A percentile compares a stretch with the other conserved stretches of the same genome.
phyloP scores from a whole-genome alignment of 2,329 filamentous ascomycete genomes.

The Sclerotinia nivalis region DNA sequence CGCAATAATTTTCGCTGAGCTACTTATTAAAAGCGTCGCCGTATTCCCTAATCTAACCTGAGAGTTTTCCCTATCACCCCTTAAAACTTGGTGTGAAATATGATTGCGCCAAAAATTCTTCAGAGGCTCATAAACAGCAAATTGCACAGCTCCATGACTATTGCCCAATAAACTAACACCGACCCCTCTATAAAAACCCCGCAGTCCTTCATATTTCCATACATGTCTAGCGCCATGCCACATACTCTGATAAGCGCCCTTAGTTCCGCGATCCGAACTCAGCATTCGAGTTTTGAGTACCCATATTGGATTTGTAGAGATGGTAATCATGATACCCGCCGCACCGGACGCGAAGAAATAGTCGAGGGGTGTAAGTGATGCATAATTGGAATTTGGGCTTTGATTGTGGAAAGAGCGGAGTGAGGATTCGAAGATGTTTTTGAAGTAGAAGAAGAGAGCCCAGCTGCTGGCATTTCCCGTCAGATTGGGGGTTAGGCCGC shows the following conservation, averaged over 20 bases:
- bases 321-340: slow-evolving; percentile 71
- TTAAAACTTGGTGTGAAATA: slow-evolving; percentile 42
- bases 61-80: slow-evolving; percentile 33
- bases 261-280: slow-evolving; percentile 71
- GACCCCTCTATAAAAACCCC: slow-evolving; percentile 86
- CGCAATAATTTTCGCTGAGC: slow-evolving; percentile 80
- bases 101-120: slow-evolving; percentile 55
- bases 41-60: slow-evolving; percentile 35
- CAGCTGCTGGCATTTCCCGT: slow-evolving; percentile 88
- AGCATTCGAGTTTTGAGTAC: slow-evolving; percentile 98
- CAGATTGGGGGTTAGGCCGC: slow-evolving; percentile 86
- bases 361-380: slow-evolving; percentile 50
- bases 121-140: slow-evolving; percentile 84
- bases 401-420: slow-evolving; percentile 35
- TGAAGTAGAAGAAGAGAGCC: slow-evolving; percentile 88
- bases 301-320: slow-evolving; percentile 94
- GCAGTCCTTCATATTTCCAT: slow-evolving; percentile 67
- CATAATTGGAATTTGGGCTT: slow-evolving; percentile 17
- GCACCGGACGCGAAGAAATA: slow-evolving; percentile 78
- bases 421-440: slow-evolving; percentile 54
- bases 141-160: slow-evolving; percentile 90
- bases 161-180: slow-evolving; percentile 82
- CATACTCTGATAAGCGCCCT: slow-evolving; percentile 81
- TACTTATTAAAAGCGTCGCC: slow-evolving; percentile 77
- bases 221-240: slow-evolving; percentile 68